Evolutionary conservation across 2,329 filamentous ascomycete genomes (phyloP).

Genomic region (Monilinia fructigena): DNA sequence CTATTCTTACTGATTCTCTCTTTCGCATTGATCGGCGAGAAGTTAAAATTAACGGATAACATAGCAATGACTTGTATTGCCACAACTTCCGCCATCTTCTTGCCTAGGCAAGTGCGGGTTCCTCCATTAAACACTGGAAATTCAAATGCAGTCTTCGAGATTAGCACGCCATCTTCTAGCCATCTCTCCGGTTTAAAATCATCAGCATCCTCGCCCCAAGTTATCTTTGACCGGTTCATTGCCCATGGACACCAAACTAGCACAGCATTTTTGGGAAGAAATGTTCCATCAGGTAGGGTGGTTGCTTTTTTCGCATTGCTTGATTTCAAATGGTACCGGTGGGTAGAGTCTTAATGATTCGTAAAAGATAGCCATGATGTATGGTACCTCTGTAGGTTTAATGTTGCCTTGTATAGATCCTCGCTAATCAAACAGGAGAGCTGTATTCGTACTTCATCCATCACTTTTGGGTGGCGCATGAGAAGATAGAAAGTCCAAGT

Average conservation of each 20-base stretch:
- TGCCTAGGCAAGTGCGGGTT: slow-evolving; percentile 59
- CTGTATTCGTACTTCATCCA: slow-evolving; percentile 47
- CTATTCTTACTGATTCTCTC: slow-evolving; percentile 59
- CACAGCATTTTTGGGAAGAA: slow-evolving; percentile 53
- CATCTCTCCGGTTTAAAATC: slow-evolving; percentile 58
- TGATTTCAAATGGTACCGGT: slow-evolving; percentile 65
- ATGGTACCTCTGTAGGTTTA: slow-evolving; percentile 48
- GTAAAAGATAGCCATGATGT: slow-evolving; percentile 60
- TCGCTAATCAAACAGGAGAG: slow-evolving; percentile 32
- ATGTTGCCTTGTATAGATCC: slow-evolving; percentile 13
- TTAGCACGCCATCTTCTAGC: slow-evolving; percentile 47
- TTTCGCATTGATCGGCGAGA: slow-evolving; percentile 44
- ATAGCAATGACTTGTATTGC: slow-evolving; percentile 56
- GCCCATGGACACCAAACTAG: slow-evolving; percentile 65
- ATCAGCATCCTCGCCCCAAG: slow-evolving; percentile 58
- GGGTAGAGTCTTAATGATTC: slow-evolving; percentile 62
- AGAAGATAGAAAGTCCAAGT: slow-evolving; percentile 64
- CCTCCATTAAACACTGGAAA: slow-evolving; percentile 67
- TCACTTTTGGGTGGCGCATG: slow-evolving; percentile 49
- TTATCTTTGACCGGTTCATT: slow-evolving; percentile 56
- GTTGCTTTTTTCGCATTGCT: slow-evolving; percentile 54
- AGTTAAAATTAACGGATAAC: slow-evolving; percentile 52
- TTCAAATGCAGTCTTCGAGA: slow-evolving; percentile 52
- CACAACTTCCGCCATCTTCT: slow-evolving; percentile 62
- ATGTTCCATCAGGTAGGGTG: slow-evolving; percentile 60